Evolutionary conservation across 805 yeast genomes (phyloP).

Genomic region (Myxozyma vanderwaltii): DNA sequence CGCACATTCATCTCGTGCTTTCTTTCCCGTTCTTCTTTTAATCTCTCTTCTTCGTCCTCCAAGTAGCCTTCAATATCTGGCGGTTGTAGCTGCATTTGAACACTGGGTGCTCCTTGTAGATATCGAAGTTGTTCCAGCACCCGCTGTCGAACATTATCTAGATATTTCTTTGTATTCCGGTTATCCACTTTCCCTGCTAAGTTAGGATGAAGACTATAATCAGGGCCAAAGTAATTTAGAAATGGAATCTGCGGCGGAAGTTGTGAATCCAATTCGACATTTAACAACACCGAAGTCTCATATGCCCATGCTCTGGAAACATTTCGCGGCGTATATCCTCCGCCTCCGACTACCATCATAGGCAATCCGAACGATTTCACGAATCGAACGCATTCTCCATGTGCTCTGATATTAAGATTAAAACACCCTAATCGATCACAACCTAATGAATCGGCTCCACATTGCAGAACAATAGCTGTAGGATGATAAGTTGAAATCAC

Average conservation of each 20-base stretch:
- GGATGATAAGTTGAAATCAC: slow-evolving; percentile 86
- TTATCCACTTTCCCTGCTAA: slow-evolving; percentile 81
- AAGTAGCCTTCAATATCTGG: slow-evolving; percentile 54
- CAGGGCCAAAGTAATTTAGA: slow-evolving; percentile 85
- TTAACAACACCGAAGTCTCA: slow-evolving; percentile 85
- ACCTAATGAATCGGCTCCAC: slow-evolving; percentile 96
- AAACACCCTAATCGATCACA: slow-evolving; percentile 97
- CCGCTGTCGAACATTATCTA: slow-evolving; percentile 75
- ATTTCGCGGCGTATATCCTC: slow-evolving; percentile 97
- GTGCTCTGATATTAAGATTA: slow-evolving; percentile 90
- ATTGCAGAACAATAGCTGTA: slow-evolving; percentile 92
- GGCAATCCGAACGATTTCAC: slow-evolving; percentile 86
- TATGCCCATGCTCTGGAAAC: slow-evolving; percentile 95
- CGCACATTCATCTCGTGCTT: slow-evolving; percentile 21
- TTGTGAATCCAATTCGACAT: slow-evolving; percentile 72
- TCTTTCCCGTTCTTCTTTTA: slow-evolving; percentile 40
- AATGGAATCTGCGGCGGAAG: slow-evolving; percentile 77
- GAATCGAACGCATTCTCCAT: slow-evolving; percentile 91
- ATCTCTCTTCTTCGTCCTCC: slow-evolving; percentile 45
- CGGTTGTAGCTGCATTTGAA: slow-evolving; percentile 86
- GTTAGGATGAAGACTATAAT: slow-evolving; percentile 82
- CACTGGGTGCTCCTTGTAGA: slow-evolving; percentile 91
- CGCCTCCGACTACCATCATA: slow-evolving; percentile 93
- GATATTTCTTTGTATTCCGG: slow-evolving; percentile 76
- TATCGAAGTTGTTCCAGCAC: slow-evolving; percentile 78